Percentiles rank a stretch among this genome's conserved stretches.
These are phyloP conservation scores for Pseudogymnoascus sp. DNA, from an alignment of 2,329 filamentous ascomycete species.

Conservation along the genomic window DNA sequence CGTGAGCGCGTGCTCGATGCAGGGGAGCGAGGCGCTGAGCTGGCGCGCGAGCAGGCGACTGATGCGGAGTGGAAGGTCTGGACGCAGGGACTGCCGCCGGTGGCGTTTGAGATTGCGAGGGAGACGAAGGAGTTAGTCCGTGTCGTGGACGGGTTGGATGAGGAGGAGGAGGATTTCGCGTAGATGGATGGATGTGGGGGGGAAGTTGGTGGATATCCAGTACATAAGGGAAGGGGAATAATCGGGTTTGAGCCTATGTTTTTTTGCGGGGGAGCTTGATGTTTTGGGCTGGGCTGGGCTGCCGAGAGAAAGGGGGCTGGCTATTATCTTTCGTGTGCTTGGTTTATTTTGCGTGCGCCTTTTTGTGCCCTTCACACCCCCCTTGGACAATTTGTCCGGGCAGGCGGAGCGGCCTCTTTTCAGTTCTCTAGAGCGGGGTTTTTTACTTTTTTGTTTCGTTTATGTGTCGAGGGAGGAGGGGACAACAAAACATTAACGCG, in stretches of 20 bases:
- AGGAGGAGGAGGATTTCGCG: conserved; percentile 2
- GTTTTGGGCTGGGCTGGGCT: neutral
- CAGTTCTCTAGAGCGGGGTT: conserved; percentile 5
- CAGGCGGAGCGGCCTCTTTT: neutral
- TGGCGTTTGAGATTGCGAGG: conserved; percentile 79
- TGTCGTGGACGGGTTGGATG: conserved; percentile 31
- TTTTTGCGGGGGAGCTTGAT: neutral
- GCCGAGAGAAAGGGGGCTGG: neutral
- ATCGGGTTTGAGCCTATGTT: neutral
- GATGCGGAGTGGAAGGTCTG: conserved; percentile 52
- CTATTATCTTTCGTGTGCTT: neutral
- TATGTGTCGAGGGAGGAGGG: neutral
- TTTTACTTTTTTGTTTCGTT: neutral
- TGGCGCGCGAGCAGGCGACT: conserved; percentile 46
- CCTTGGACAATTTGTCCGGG: neutral
- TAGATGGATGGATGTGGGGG: neutral
- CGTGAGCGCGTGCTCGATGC: conserved; percentile 58
- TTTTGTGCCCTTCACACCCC: neutral
- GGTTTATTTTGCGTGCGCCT: neutral
- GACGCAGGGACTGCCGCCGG: conserved; percentile 65
- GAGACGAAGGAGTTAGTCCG: conserved; percentile 68
- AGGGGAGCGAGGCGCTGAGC: conserved; percentile 50
- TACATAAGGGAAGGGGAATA: neutral
- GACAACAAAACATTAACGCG: neutral
- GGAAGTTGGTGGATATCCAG: neutral